Conservation (phyloP, 305 asterid species). For the Fraxinus platypoda region DNA sequence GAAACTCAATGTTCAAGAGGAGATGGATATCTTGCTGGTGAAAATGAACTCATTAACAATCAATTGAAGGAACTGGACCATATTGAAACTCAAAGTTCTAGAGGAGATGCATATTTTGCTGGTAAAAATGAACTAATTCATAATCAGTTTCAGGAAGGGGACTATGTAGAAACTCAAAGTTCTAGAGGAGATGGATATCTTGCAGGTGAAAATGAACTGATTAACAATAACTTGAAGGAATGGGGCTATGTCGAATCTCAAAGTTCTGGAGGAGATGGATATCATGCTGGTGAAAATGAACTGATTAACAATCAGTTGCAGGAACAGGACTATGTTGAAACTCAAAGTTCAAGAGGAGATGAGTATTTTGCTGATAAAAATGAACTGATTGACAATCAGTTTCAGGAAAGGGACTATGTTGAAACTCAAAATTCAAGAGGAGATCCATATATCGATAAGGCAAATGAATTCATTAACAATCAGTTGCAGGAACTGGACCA, state of each 20-base stretch:
- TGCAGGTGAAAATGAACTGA: neutral
- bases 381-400: neutral
- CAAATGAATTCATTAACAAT: neutral
- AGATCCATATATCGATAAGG: neutral
- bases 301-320: neutral
- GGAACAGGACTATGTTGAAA: neutral
- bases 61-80: slow-evolving; percentile 22
- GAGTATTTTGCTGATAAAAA: neutral
- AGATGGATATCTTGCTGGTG: neutral
- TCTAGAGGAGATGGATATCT: neutral
- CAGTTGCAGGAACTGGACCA: neutral
- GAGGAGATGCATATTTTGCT: neutral
- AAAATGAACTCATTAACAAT: neutral
- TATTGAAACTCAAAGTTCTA: neutral
- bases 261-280: slow-evolving; percentile 20
- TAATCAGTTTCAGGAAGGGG: slow-evolving; percentile 23
- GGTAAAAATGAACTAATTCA: neutral
- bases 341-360: slow-evolving; percentile 25
- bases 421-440: neutral
- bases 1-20: neutral
- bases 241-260: slow-evolving; percentile 19
- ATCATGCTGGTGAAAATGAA: slow-evolving; percentile 25
- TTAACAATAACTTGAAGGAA: neutral
- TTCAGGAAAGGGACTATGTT: slow-evolving; percentile 19
- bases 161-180: neutral